These are phyloP conservation scores for Cystofilobasidium capitatum DNA, from an alignment of 768 basidiomycete species.

Conservation along the genomic window DNA sequence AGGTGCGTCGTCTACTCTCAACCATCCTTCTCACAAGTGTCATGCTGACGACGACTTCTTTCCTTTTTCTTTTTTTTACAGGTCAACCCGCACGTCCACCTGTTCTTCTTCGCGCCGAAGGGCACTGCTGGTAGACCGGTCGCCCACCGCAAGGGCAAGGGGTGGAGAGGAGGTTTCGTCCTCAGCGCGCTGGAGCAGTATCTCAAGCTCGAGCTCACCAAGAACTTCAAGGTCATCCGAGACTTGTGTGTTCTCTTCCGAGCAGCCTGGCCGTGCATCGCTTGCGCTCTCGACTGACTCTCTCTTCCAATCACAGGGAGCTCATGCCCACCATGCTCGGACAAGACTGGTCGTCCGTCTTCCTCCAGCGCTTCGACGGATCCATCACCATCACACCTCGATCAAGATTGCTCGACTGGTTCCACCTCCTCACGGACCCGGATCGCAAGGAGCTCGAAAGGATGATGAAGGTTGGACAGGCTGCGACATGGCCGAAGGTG, in stretches of 20 bases:
- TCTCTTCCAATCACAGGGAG: slow-evolving; percentile 42
- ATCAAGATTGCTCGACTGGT: slow-evolving; percentile 61
- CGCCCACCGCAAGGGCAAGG: slow-evolving; percentile 86
- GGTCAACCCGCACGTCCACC: slow-evolving; percentile 71
- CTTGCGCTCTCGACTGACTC: background rate
- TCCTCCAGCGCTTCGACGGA: slow-evolving; percentile 54
- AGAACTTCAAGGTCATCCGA: slow-evolving; percentile 96
- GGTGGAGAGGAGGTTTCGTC: slow-evolving; percentile 92
- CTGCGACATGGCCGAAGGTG: slow-evolving; percentile 96
- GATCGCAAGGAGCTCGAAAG: slow-evolving; percentile 65
- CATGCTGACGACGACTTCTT: background rate
- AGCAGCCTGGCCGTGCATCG: background rate
- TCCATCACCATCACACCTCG: slow-evolving; percentile 39
- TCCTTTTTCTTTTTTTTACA: background rate
- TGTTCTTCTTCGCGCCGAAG: slow-evolving; percentile 80
- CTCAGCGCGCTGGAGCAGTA: slow-evolving; percentile 88
- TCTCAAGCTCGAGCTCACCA: slow-evolving; percentile 88
- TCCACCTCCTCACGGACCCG: slow-evolving; percentile 73
- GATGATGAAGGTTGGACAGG: slow-evolving; percentile 77
- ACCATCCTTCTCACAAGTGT: background rate
- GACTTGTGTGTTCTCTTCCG: slow-evolving; percentile 48
- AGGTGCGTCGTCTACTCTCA: slow-evolving; percentile 37
- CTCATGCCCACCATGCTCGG: slow-evolving; percentile 74
- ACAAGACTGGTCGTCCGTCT: slow-evolving; percentile 89
- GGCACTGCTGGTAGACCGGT: slow-evolving; percentile 67